Evolutionary conservation across 352 stramenopile species (phyloP), one percentile per base, ranked within the genome.

Genomic region (Globisporangium solare): DNA sequence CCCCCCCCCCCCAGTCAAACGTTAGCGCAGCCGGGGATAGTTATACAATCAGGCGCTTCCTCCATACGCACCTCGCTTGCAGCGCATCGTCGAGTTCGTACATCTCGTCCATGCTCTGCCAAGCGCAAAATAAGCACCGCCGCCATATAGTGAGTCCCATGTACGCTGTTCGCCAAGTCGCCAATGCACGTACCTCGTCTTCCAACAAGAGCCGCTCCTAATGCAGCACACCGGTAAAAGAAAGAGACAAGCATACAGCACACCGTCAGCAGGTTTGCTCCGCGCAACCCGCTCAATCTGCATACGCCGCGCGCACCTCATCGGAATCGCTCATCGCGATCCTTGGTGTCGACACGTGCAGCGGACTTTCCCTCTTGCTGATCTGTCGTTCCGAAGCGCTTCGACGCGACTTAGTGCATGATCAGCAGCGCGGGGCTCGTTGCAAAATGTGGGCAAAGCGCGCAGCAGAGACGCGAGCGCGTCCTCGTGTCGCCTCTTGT

Each of bases 21-120:
- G 41, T 39, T 18, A 43, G 39, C 27, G 4, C 27, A 35, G 10
- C 2, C 27, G 10, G 27, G 27, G 6, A 35, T 6, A 35, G 27
- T 10, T 35, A n/a, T n/a, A n/a, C n/a, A n/a, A n/a, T n/a, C n/a
- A n/a, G n/a, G n/a, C n/a, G n/a, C n/a, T 35, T 35, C 5, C 27
- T 11, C 27, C 37, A 60, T n/a, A n/a, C 63, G 39, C 40, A 85
- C 79, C 76, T 89, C 56, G 62, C 64, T 69, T 68, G 66, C 21
- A 88, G 57, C 8, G 71, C 58, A 47, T 80, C 78, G 0, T 86
- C 76, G 10, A 86, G 31, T 50, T 88, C 74, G 46, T 91, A 73
- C 60, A 86, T 61, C 59, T 91, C 78, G 47, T 91, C 80, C 80
- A 91, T 91, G 60, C 80, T 91, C 80, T 91, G 49, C 24, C 43